Conservation (phyloP, 148 eudicot species). For the Camellia granthamiana region DNA sequence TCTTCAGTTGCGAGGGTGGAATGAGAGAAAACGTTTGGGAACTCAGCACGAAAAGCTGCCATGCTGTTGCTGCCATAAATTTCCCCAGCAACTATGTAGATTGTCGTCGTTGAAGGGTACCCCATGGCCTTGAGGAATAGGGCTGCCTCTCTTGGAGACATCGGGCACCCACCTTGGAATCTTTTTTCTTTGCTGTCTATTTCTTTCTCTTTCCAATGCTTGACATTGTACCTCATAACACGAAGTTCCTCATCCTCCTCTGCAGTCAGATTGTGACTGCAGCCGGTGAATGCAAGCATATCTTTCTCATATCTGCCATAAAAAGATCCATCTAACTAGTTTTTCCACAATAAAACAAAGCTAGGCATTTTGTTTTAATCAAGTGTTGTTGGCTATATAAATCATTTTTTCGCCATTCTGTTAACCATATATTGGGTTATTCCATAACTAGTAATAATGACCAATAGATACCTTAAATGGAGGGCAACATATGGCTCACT, state of each 20-base stretch:
- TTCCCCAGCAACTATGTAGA: conserved; percentile 50
- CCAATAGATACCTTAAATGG: conserved; percentile 49
- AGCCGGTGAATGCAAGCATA: conserved; percentile 54
- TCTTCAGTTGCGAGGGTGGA: conserved; percentile 37
- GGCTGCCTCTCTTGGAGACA: conserved; percentile 51
- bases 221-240: conserved; percentile 31
- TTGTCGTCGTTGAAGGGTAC: conserved; percentile 37
- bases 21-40: conserved; percentile 42
- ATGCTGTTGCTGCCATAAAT: conserved; percentile 38
- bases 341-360: neutral
- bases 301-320: conserved; percentile 50
- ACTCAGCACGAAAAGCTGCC: conserved; percentile 30
- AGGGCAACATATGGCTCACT: conserved; percentile 53
- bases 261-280: conserved; percentile 45
- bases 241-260: conserved; percentile 37
- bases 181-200: conserved; percentile 37
- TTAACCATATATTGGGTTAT: neutral
- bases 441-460: neutral
- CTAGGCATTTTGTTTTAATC: no score
- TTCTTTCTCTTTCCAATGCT: conserved; percentile 51
- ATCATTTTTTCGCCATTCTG: no score
- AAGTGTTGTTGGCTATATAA: neutral
- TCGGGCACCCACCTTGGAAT: conserved; percentile 45
- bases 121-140: conserved; percentile 50
- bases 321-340: no score